Conservation (phyloP, 768 basidiomycete genomes). For the Collybia sordida region DNA sequence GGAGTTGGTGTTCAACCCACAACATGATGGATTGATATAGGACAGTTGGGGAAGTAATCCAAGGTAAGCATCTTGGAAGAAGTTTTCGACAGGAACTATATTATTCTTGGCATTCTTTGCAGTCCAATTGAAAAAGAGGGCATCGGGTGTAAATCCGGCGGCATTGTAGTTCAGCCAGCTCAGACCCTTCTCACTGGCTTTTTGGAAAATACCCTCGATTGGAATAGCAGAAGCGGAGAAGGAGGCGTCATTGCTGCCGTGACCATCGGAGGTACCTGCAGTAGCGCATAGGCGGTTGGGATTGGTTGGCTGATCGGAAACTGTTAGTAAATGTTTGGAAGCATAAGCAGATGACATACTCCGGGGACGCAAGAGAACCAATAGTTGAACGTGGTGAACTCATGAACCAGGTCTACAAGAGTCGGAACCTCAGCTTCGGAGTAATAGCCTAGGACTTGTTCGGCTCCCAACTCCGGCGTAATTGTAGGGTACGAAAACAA, state of each 20-base stretch:
- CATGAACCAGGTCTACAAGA: conserved; percentile 17
- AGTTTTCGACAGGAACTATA: conserved; percentile 23
- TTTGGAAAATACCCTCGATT: conserved; percentile 25
- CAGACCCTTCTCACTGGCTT: conserved; percentile 19
- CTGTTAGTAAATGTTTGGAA: neutral
- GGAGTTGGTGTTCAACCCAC: conserved; percentile 21
- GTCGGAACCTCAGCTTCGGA: conserved; percentile 20
- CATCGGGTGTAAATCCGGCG: conserved; percentile 20
- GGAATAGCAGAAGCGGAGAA: conserved; percentile 16
- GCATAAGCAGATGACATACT: no score
- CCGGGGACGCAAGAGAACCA: conserved; percentile 31
- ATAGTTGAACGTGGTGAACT: conserved; percentile 27
- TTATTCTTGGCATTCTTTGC: conserved; percentile 16
- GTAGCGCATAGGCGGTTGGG: conserved; percentile 27
- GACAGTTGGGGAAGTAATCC: conserved; percentile 25
- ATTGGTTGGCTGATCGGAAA: conserved; percentile 22
- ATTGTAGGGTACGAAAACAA: conserved; percentile 15
- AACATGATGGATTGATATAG: conserved; percentile 27
- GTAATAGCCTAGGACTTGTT: conserved; percentile 26
- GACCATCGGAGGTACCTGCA: conserved; percentile 27
- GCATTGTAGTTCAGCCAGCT: conserved; percentile 27
- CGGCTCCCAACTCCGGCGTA: conserved; percentile 17
- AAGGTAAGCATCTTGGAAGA: conserved; percentile 24
- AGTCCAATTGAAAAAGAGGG: conserved; percentile 21
- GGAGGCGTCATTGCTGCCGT: conserved; percentile 23